A percentile compares a stretch with the other conserved stretches of the same genome.
phyloP scores from a whole-genome alignment of 768 basidiomycete species.

The Russula brevipes region DNA sequence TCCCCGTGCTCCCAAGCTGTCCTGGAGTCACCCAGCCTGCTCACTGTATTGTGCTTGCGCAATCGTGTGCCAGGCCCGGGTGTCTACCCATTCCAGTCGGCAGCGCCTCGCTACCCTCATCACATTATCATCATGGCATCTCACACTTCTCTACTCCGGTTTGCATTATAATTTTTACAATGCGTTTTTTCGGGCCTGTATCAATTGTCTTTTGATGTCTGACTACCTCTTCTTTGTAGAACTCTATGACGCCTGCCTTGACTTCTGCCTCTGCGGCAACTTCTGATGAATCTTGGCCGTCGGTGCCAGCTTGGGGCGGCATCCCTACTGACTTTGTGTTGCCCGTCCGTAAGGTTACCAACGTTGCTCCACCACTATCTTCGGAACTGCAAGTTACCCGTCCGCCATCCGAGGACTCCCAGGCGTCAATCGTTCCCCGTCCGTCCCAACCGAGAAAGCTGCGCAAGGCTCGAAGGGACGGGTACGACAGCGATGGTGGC shows the following conservation, averaged over 20 bases:
- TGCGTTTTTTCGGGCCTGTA: not conserved
- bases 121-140: not conserved
- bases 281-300: slow-evolving; percentile 40
- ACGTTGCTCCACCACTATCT: not conserved
- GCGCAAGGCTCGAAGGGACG: slow-evolving; percentile 28
- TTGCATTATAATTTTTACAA: not conserved
- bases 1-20: too few species aligned
- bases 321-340: slow-evolving; percentile 14
- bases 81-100: too few species aligned
- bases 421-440: not conserved
- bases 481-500: slow-evolving; percentile 32
- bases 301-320: slow-evolving; percentile 24
- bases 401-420: slow-evolving; percentile 7
- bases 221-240: slow-evolving; percentile 20
- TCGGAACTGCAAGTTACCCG: not conserved
- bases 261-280: slow-evolving; percentile 40
- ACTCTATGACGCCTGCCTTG: slow-evolving; percentile 32
- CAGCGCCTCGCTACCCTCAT: too few species aligned
- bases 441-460: slow-evolving; percentile 28
- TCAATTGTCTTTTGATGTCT: not conserved
- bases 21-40: too few species aligned
- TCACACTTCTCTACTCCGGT: not conserved
- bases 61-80: not conserved
- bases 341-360: not conserved
- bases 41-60: not conserved